Base-by-base conservation (phyloP, 495 filamentous ascomycete species). In the Lophiotrema nucula region DNA sequence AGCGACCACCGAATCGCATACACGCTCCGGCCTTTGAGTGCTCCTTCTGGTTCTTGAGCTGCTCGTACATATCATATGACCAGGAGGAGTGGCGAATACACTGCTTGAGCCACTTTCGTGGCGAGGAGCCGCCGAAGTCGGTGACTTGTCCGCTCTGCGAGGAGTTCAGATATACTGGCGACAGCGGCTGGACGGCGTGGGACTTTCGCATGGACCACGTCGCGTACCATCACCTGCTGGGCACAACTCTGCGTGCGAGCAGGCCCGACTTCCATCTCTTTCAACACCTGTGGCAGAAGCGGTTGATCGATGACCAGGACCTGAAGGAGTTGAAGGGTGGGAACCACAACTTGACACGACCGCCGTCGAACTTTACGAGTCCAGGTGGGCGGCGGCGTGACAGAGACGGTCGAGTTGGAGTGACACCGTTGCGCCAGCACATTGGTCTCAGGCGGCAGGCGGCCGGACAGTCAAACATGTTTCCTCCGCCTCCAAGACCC, bases 261-360 rank as follows among this genome's bases (percentile, higher is more conserved):
- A 53, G 64, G 5, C 64, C 64, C 12, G 64, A 67, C 44, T 67
- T 67, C 61, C 49, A 63, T 39, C 60, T 67, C 37, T 59, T 63
- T 26, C 49, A 56, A 38, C 52, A 62, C 31, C 54, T 67, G 33
- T 67, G 58, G 59, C 49, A 60, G 54, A 67, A 63, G 31, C 48
- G 56, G 18, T 35, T 67, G 46, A 67, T 67, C 31, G 63, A 58
- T 33, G 63, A 66, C 42, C 47, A 52, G 27, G 63, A 62, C 27
- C 53, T 66, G 35, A 62, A 66, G 53, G 63, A 66, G 53, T 47
- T 66, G 42, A 66, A 66, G 44, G 63, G 63, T 16, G 63, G 60
- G 23, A 63, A 63, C 31, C 58, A 62, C 25, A 62, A 62, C 31
- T 28, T 62, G 51, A 51, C 45, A n/a, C 33, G 47, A 3, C 44